Evolutionary conservation across 208 protist genomes (phyloP).

Genomic region (Naegleria lovaniensis): DNA sequence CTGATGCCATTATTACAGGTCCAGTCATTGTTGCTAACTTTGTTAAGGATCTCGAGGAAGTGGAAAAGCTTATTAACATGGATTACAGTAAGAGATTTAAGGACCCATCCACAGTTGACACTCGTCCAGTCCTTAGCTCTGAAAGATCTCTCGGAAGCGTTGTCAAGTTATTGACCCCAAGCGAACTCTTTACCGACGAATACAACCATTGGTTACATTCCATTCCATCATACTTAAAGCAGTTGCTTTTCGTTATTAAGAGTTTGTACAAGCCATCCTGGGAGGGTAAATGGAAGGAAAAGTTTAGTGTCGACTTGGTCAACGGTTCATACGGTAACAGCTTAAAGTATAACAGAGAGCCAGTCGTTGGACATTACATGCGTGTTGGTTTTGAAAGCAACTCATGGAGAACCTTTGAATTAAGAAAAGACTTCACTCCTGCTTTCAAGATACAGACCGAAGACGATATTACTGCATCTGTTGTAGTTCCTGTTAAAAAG

Average conservation of each 20-base stretch:
- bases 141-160: not conserved
- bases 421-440: slow-evolving; percentile 46
- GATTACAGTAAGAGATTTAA: slow-evolving; percentile 41
- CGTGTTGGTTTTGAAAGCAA: slow-evolving; percentile 36
- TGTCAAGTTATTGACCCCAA: not conserved
- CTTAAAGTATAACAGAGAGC: slow-evolving; percentile 34
- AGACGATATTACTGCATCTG: slow-evolving; percentile 46
- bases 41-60: slow-evolving; percentile 24
- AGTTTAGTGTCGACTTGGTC: slow-evolving; percentile 43
- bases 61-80: slow-evolving; percentile 36
- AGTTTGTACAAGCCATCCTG: not conserved
- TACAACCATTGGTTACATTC: not conserved
- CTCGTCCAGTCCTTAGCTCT: not conserved
- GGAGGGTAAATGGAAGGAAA: not conserved
- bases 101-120: not conserved
- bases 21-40: slow-evolving; percentile 41
- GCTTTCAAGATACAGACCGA: slow-evolving; percentile 44
- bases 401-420: slow-evolving; percentile 42
- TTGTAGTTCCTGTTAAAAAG: slow-evolving; percentile 34
- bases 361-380: slow-evolving; percentile 31
- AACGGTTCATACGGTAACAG: slow-evolving; percentile 43
- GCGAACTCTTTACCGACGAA: not conserved
- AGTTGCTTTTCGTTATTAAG: not conserved
- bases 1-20: slow-evolving; percentile 39
- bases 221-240: not conserved